Percentiles rank a stretch among this genome's conserved stretches.
phyloP scores from a whole-genome alignment of 2,329 filamentous ascomycete genomes.

The Cladorrhinum sp. region DNA sequence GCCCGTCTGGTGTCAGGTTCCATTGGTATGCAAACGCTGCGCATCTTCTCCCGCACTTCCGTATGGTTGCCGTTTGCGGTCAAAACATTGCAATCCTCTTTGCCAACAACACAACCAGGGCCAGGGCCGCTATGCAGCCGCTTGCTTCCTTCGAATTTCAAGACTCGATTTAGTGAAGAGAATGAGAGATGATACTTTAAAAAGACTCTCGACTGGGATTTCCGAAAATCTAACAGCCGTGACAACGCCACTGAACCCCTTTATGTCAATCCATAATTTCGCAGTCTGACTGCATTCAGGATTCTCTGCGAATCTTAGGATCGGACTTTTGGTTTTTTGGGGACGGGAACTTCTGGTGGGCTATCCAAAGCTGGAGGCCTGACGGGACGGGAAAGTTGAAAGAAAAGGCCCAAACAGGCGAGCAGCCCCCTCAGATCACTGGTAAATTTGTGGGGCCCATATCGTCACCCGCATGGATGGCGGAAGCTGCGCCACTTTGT shows the following conservation, averaged over 20 bases:
- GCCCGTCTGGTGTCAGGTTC: not conserved
- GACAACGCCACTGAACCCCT: slow-evolving; percentile 2
- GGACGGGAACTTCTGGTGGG: not conserved
- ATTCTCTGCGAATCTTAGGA: not conserved
- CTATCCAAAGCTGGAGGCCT: slow-evolving; percentile 4
- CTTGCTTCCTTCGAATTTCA: not conserved
- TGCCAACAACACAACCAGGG: slow-evolving; percentile 1
- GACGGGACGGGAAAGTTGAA: not conserved
- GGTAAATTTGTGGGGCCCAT: not conserved
- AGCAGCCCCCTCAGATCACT: not conserved
- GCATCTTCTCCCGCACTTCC: not conserved
- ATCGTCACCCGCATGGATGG: slow-evolving; percentile 7
- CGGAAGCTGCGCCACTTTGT: slow-evolving; percentile 7
- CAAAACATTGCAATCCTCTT: not conserved
- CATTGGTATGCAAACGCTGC: not conserved
- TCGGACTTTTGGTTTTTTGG: slow-evolving; percentile 2
- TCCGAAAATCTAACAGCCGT: not conserved
- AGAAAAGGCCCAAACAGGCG: not conserved
- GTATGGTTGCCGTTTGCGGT: slow-evolving; percentile 5
- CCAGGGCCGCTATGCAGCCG: not conserved
- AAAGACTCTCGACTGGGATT: not conserved
- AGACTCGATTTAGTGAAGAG: not conserved
- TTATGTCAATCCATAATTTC: not conserved
- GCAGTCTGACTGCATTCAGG: not conserved
- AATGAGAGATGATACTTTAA: not conserved